Conservation (phyloP, 345 rosid genomes). For the Citrus sp. region DNA sequence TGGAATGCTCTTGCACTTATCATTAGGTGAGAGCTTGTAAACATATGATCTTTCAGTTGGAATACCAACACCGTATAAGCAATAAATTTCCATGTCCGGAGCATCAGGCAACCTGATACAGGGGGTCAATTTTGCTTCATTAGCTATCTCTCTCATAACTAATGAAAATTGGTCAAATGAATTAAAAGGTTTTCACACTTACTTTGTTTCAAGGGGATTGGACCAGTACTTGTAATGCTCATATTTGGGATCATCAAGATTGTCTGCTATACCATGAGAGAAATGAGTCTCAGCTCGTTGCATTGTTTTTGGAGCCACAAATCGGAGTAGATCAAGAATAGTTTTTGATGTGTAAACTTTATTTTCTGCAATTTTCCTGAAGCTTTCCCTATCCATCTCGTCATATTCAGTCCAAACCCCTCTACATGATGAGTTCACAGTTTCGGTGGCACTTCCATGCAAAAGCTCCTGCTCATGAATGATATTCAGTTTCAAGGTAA, state of each 20-base stretch:
- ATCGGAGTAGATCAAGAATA: slow-evolving; percentile 48
- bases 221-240: slow-evolving; percentile 68
- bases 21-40: slow-evolving; percentile 43
- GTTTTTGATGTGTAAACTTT: slow-evolving; percentile 52
- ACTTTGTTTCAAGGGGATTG: slow-evolving; percentile 75
- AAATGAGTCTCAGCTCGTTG: slow-evolving; percentile 62
- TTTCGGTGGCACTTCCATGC: slow-evolving; percentile 4
- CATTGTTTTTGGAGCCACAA: slow-evolving; percentile 69
- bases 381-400: slow-evolving; percentile 48
- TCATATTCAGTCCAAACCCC: slow-evolving; percentile 63
- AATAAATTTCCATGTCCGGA: slow-evolving; percentile 67
- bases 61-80: slow-evolving; percentile 65
- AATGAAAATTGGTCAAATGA: not conserved
- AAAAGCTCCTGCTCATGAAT: slow-evolving; percentile 28
- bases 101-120: slow-evolving; percentile 64
- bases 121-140: not conserved
- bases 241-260: slow-evolving; percentile 63
- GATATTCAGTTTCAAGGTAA: not conserved
- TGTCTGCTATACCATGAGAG: slow-evolving; percentile 70
- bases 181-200: slow-evolving; percentile 13
- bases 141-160: too few relatives aligned
- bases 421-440: slow-evolving; percentile 31
- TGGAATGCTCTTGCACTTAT: slow-evolving; percentile 61
- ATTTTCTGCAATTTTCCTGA: slow-evolving; percentile 39
- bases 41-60: slow-evolving; percentile 70